These are phyloP conservation scores for Erysimum cheiri DNA, from an alignment of 441 rosid genomes.

Conservation along the genomic window DNA sequence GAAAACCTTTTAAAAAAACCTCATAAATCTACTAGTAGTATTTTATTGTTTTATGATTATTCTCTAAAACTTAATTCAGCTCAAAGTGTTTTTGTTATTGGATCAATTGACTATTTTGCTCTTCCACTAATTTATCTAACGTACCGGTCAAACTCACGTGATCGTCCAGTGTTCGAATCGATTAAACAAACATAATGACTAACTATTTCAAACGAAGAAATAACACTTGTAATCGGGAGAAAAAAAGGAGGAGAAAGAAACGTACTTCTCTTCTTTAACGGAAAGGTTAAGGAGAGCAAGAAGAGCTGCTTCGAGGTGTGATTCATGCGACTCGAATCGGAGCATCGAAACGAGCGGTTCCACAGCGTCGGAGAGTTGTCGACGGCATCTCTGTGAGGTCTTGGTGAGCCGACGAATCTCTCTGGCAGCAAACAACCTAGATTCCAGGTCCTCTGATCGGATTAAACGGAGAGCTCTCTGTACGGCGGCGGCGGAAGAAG, in stretches of 20 bases:
- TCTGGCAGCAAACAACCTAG: constrained; percentile 70
- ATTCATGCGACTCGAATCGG: constrained; percentile 48
- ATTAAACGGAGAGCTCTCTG: constrained; percentile 57
- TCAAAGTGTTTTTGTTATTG: no score
- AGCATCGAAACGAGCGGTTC: constrained; percentile 83
- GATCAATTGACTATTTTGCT: no score
- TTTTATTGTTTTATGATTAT: no score
- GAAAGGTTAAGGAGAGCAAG: constrained; percentile 94
- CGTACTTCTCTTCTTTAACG: constrained; percentile 85
- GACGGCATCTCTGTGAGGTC: constrained; percentile 78
- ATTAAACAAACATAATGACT: neutral
- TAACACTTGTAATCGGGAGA: neutral
- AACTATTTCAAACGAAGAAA: neutral
- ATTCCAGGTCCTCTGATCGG: constrained; percentile 54
- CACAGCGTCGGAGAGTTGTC: constrained; percentile 64
- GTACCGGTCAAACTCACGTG: neutral
- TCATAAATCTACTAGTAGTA: no score
- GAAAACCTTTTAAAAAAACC: neutral
- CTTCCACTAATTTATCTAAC: no score
- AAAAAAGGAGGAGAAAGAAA: neutral
- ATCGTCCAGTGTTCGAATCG: neutral
- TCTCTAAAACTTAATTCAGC: no score
- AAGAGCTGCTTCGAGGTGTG: constrained; percentile 67
- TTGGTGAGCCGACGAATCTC: constrained; percentile 89
- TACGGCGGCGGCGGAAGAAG: constrained; percentile 36